A percentile compares a stretch with the other conserved stretches of the same genome.
These are phyloP conservation scores for Fonsecaea multimorphosa DNA, from an alignment of 2,329 filamentous ascomycete genomes.

Conservation along the genomic window DNA sequence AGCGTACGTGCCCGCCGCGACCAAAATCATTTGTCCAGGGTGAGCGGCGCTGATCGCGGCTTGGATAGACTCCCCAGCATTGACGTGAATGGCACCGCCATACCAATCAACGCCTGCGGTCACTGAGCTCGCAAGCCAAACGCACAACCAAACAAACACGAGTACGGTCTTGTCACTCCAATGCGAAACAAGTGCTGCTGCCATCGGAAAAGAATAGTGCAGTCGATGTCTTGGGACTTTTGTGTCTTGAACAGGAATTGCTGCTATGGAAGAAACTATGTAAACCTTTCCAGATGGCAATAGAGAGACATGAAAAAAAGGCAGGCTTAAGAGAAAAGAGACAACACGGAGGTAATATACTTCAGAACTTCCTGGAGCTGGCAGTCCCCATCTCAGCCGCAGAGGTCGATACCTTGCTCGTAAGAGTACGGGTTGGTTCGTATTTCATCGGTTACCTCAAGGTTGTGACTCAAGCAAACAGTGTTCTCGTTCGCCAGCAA, in stretches of 20 bases:
- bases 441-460: background rate
- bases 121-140: background rate
- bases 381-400: background rate
- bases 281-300: background rate
- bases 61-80: slow-evolving; percentile 31
- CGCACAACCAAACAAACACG: background rate
- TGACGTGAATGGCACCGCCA: slow-evolving; percentile 23
- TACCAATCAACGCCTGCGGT: slow-evolving; percentile 10
- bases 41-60: slow-evolving; percentile 27
- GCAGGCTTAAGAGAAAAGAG: background rate
- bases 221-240: background rate
- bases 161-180: background rate
- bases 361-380: background rate
- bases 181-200: background rate
- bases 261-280: background rate
- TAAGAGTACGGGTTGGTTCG: background rate
- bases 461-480: background rate
- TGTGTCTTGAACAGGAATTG: background rate
- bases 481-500: background rate
- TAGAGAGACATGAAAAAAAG: background rate
- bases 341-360: background rate
- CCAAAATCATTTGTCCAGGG: slow-evolving; percentile 27
- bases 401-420: background rate
- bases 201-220: background rate
- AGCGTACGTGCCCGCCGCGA: slow-evolving; percentile 32